phyloP scores from a whole-genome alignment of 2,329 filamentous ascomycete species.

The Hypoxylon sp. region DNA sequence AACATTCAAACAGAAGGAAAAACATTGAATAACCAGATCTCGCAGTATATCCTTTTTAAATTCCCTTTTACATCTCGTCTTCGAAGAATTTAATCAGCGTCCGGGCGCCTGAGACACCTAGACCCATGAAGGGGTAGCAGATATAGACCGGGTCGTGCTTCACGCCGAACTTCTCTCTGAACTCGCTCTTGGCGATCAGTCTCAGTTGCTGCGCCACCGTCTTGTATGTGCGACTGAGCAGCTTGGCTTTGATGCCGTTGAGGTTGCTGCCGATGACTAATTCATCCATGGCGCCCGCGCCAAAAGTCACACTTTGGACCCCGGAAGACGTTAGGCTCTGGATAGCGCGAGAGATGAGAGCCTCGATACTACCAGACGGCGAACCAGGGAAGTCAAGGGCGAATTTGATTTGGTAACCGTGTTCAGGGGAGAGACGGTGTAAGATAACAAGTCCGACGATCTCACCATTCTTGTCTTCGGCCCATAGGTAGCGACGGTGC shows the following conservation, averaged over 20 bases:
- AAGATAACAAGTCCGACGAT: constrained; percentile 86
- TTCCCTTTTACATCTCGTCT: constrained; percentile 61
- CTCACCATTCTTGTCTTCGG: constrained; percentile 78
- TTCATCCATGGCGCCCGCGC: constrained; percentile 82
- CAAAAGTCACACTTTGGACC: constrained; percentile 83
- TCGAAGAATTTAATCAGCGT: constrained; percentile 94
- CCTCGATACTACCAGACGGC: constrained; percentile 89
- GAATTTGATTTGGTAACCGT: constrained; percentile 97
- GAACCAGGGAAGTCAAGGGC: constrained; percentile 92
- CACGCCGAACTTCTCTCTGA: constrained; percentile 91
- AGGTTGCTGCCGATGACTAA: constrained; percentile 86
- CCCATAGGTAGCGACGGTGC: constrained; percentile 89
- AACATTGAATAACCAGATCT: not conserved
- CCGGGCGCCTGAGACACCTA: constrained; percentile 84
- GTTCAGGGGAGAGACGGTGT: constrained; percentile 81
- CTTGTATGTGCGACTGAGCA: constrained; percentile 86
- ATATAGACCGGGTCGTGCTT: constrained; percentile 89
- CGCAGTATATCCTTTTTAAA: not conserved
- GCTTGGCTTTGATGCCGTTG: constrained; percentile 82
- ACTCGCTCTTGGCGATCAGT: constrained; percentile 83
- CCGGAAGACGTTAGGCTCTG: constrained; percentile 72
- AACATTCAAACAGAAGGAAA: constrained; percentile 12
- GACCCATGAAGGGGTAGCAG: constrained; percentile 87
- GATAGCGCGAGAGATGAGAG: constrained; percentile 72
- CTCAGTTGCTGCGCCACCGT: constrained; percentile 60